These are phyloP conservation scores for Arthrobotrys sinensis DNA, from an alignment of 2,329 filamentous ascomycete species.

Conservation along the genomic window DNA sequence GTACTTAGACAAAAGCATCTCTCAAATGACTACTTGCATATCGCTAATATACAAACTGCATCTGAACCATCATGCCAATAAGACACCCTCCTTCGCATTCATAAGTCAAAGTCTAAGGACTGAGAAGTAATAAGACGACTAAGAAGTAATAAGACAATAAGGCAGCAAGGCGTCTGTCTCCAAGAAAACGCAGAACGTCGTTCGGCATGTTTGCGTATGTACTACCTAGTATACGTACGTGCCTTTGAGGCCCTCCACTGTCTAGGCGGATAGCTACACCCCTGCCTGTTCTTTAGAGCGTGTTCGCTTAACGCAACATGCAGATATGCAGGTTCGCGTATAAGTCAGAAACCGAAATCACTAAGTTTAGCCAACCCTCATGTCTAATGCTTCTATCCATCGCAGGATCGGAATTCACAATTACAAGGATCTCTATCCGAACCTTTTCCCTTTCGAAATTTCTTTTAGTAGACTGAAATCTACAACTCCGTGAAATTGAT, in stretches of 20 bases:
- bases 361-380: conserved; percentile 38
- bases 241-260: background rate
- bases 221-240: background rate
- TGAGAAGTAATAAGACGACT: background rate
- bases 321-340: conserved; percentile 52
- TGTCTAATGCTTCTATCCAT: conserved; percentile 18
- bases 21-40: conserved; percentile 29
- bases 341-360: conserved; percentile 44
- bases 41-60: conserved; percentile 16
- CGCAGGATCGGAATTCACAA: conserved; percentile 44
- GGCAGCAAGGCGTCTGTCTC: conserved; percentile 43
- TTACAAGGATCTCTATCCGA: conserved; percentile 12
- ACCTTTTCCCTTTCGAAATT: background rate
- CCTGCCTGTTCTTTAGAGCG: conserved; percentile 4
- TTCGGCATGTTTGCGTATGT: background rate
- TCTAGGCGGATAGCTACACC: conserved; percentile 21
- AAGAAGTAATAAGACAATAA: conserved; percentile 18
- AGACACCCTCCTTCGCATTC: conserved; percentile 32
- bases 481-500: conserved; percentile 2
- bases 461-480: background rate
- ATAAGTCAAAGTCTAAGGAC: conserved; percentile 6
- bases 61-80: conserved; percentile 13
- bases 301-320: conserved; percentile 35
- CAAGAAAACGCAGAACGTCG: background rate
- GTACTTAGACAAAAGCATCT: conserved; percentile 23